Evolutionary conservation across 345 rosid genomes (phyloP).

Genomic region (Hibiscus mutabilis): DNA sequence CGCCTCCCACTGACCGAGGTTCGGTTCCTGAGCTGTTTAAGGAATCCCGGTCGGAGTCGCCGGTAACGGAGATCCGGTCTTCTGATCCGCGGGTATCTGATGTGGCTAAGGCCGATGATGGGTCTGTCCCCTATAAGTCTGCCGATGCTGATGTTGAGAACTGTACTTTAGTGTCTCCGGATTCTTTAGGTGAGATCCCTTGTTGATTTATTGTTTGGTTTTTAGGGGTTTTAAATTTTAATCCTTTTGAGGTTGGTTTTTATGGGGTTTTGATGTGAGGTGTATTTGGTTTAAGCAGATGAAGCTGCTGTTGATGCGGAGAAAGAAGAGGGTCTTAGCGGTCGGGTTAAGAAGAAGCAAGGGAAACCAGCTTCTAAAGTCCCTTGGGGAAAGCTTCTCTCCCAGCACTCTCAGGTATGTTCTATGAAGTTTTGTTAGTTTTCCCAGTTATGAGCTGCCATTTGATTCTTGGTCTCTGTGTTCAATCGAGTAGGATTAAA

Average conservation of each 20-base stretch:
- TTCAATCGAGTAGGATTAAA: not conserved
- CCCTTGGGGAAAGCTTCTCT: slow-evolving; percentile 91
- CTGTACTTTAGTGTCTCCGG: not conserved
- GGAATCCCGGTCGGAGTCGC: not conserved
- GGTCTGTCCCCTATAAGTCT: not conserved
- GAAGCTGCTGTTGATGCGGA: not conserved
- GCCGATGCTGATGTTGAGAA: not conserved
- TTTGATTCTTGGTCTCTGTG: not conserved
- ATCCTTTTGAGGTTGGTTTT: not conserved
- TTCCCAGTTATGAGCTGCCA: not conserved
- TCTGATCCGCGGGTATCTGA: not conserved
- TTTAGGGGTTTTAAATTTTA: not conserved
- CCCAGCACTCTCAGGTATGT: slow-evolving; percentile 72
- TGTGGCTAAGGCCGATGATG: not conserved
- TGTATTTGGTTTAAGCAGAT: not conserved
- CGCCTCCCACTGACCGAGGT: not conserved
- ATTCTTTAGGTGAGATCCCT: not conserved
- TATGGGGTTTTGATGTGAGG: not conserved
- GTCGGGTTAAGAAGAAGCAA: slow-evolving; percentile 27
- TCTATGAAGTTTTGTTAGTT: not conserved
- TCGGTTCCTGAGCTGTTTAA: not conserved
- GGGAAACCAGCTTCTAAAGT: slow-evolving; percentile 23
- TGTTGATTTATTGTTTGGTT: not conserved
- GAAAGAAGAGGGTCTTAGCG: slow-evolving; percentile 8
- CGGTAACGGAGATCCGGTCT: not conserved